Conservation (phyloP, 352 stramenopile species). For the Globisporangium polare region DNA sequence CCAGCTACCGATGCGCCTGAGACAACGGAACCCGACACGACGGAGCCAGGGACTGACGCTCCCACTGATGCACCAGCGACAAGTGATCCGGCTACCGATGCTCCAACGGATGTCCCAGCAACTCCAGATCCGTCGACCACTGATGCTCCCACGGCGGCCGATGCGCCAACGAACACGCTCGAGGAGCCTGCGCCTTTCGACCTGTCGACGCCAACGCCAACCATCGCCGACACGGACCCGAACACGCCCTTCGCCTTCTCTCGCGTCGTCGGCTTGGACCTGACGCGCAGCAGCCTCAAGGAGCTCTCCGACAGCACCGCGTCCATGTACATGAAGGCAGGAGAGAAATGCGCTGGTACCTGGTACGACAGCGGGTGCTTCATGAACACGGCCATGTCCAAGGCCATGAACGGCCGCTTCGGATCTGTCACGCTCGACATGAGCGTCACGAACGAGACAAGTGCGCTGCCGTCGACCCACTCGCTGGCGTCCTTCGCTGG, state of each 20-base stretch:
- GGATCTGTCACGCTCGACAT: conserved; percentile 3
- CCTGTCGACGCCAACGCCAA: background rate
- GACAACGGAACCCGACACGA: background rate
- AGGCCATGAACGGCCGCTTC: conserved; percentile 4
- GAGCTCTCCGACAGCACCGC: background rate
- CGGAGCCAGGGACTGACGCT: background rate
- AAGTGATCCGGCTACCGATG: background rate
- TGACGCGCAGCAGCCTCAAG: background rate
- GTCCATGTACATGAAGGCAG: conserved; percentile 7
- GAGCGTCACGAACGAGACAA: background rate
- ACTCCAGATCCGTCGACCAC: background rate
- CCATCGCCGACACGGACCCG: background rate
- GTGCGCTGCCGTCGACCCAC: background rate
- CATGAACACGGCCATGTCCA: conserved; percentile 9
- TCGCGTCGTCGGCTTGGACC: background rate
- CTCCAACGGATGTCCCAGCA: background rate
- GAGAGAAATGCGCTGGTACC: background rate
- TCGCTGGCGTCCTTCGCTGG: background rate
- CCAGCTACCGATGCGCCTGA: background rate
- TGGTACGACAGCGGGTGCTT: conserved; percentile 6
- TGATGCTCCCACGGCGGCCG: background rate
- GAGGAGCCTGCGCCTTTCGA: background rate
- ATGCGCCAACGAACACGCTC: background rate
- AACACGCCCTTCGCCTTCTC: background rate
- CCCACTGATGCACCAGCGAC: background rate